phyloP scores from a whole-genome alignment of 2,329 filamentous ascomycete species.

The Fusarium sp. region DNA sequence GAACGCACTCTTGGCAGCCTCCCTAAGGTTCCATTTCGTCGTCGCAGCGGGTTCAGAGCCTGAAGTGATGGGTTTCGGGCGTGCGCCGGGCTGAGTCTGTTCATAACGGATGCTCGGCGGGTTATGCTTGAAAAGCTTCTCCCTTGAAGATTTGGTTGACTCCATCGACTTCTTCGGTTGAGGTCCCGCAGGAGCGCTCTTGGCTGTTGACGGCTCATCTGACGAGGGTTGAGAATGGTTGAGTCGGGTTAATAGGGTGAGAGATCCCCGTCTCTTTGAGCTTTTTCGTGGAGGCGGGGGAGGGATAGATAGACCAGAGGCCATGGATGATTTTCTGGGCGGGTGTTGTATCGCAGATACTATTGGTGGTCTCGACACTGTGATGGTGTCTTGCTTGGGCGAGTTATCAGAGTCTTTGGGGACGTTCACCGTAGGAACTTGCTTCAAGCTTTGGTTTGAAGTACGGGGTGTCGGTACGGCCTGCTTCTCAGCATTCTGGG shows the following conservation, averaged over 20 bases:
- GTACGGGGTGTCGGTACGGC: not conserved
- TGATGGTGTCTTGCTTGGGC: constrained; percentile 27
- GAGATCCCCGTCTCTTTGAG: constrained; percentile 42
- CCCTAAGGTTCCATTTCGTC: constrained; percentile 53
- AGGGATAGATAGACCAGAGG: constrained; percentile 21
- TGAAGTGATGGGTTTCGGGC: constrained; percentile 39
- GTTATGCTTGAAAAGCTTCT: constrained; percentile 30
- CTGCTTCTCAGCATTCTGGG: not conserved
- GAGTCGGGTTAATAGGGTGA: constrained; percentile 27
- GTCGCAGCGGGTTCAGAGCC: constrained; percentile 28
- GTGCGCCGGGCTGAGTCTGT: constrained; percentile 39
- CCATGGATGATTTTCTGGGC: constrained; percentile 25
- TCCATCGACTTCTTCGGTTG: constrained; percentile 22
- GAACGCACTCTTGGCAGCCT: constrained; percentile 53
- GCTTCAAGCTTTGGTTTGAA: constrained; percentile 25
- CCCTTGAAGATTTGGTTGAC: constrained; percentile 13
- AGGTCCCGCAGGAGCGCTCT: constrained; percentile 4
- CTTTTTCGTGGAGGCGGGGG: constrained; percentile 43
- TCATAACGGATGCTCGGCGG: constrained; percentile 50
- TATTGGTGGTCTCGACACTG: constrained; percentile 23
- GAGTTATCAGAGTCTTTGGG: not conserved
- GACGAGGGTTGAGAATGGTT: constrained; percentile 20
- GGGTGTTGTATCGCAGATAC: constrained; percentile 16
- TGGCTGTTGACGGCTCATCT: constrained; percentile 32
- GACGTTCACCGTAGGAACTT: not conserved